Conservation (phyloP, 2,329 filamentous ascomycete species). For the Colletotrichum shisoi region DNA sequence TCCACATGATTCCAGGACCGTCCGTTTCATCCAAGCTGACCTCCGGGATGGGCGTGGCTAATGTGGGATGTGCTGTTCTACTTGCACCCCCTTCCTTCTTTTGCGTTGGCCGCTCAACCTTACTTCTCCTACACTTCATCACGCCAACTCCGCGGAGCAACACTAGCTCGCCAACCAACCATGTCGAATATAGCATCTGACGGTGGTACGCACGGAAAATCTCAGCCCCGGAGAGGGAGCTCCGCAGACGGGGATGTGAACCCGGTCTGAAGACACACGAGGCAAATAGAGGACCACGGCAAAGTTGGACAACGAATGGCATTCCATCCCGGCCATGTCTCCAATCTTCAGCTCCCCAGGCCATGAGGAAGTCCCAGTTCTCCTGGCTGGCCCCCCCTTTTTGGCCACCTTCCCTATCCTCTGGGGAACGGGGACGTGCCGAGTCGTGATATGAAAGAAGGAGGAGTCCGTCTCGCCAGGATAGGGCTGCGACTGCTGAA, state of each 20-base stretch:
- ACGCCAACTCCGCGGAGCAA: not conserved
- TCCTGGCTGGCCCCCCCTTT: not conserved
- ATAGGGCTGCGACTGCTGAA: not conserved
- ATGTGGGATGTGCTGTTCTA: no score
- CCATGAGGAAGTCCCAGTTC: not conserved
- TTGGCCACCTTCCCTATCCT: not conserved
- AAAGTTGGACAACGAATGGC: not conserved
- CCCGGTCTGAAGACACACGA: not conserved
- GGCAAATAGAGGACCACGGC: not conserved
- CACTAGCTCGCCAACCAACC: not conserved
- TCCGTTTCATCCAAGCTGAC: conserved; percentile 31
- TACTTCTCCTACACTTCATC: not conserved
- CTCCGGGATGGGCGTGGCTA: not conserved
- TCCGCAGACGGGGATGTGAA: not conserved
- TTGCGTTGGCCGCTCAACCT: no score
- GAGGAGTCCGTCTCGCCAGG: conserved; percentile 25
- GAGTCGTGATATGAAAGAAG: conserved; percentile 30
- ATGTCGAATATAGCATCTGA: conserved; percentile 2
- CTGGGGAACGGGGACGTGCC: conserved; percentile 2
- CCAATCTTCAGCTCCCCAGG: conserved; percentile 11
- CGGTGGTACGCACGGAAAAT: not conserved
- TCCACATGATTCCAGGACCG: conserved; percentile 29
- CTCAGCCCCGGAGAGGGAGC: not conserved
- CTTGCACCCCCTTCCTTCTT: no score
- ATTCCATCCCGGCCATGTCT: not conserved